Evolutionary conservation across 2,329 filamentous ascomycete species (phyloP), one percentile per base, ranked within the genome.

Genomic region (Dothideomycetes sp.): DNA sequence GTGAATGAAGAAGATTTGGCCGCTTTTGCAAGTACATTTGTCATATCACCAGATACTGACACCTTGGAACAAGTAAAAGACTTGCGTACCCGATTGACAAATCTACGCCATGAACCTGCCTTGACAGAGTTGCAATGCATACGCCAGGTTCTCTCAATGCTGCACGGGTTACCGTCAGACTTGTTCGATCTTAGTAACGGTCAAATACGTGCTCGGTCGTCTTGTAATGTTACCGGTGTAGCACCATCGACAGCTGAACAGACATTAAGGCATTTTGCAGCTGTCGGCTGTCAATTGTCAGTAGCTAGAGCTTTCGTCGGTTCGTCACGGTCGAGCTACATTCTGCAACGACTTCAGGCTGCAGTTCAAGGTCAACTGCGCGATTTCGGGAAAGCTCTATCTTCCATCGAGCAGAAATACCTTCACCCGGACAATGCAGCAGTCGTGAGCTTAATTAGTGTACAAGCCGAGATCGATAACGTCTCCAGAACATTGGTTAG

Each of bases 101-200:
- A 23, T 13, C 16, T 25, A 15, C 40, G 16, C 20, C 18, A 18
- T 3, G 25, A 22, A 1, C 16, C 27, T 19, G 45, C 47, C 12
- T 65, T 89, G 5, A 75, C 82, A 0, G 88, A 94, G 56, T 65
- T 83, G 1, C 78, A 88, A 48, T 67, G 80, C 9, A 64, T 88
- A 18, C 76, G 86, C 33, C 87, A 96, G 54, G 74, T 78, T 0
- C 66, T 95, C 1, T 89, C 85, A 52, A 93, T 95, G 84, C 71
- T 96, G 0, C 75, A 78, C 40, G 88, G 88, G 1, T 64, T 91
- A 4, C 73, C 79, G 5, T 89, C 83, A 2, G 80, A 78, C 2
- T 55, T 94, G 1, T 94, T 88, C 52, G 42, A 50, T 8, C 47
- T 53, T 49, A 55, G 39, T 22, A 51, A 49, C 6, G 53, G 47